A percentile compares a stretch with the other conserved stretches of the same genome.
phyloP scores from a whole-genome alignment of 2,329 filamentous ascomycete genomes.

The Phaeosphaeriaceae sp. region DNA sequence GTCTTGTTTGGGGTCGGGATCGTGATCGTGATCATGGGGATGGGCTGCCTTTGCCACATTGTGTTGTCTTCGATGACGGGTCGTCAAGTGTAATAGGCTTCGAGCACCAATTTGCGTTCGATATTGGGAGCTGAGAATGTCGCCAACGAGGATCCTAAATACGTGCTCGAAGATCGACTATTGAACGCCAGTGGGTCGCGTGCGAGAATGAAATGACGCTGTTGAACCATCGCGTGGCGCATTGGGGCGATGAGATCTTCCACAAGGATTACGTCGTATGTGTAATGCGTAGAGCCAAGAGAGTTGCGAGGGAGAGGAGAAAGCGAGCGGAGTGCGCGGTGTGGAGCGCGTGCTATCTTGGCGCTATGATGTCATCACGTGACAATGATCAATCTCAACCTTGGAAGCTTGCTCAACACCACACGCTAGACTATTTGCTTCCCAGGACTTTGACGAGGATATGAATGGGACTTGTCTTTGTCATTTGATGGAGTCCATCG shows the following conservation, averaged over 20 bases:
- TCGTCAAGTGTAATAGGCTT: neutral
- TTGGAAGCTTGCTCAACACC: too few species aligned
- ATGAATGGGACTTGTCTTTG: neutral
- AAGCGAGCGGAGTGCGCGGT: neutral
- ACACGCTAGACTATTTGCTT: too few species aligned
- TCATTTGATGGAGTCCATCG: constrained; percentile 12
- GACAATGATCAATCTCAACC: too few species aligned
- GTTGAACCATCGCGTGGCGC: neutral
- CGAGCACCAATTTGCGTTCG: neutral
- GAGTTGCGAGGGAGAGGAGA: neutral
- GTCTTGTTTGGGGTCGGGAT: neutral
- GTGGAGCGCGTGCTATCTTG: neutral
- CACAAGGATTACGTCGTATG: too few species aligned
- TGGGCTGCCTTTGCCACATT: too few species aligned
- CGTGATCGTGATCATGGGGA: neutral
- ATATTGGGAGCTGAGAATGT: neutral
- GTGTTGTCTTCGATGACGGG: neutral
- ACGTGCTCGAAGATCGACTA: neutral
- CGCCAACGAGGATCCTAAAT: neutral
- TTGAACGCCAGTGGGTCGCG: neutral
- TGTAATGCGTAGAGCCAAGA: neutral
- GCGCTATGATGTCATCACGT: neutral
- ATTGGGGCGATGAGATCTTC: neutral
- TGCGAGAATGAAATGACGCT: neutral
- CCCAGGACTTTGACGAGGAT: too few species aligned